phyloP scores from a whole-genome alignment of 2,329 filamentous ascomycete species.

The Aspergillus arachidicola region DNA sequence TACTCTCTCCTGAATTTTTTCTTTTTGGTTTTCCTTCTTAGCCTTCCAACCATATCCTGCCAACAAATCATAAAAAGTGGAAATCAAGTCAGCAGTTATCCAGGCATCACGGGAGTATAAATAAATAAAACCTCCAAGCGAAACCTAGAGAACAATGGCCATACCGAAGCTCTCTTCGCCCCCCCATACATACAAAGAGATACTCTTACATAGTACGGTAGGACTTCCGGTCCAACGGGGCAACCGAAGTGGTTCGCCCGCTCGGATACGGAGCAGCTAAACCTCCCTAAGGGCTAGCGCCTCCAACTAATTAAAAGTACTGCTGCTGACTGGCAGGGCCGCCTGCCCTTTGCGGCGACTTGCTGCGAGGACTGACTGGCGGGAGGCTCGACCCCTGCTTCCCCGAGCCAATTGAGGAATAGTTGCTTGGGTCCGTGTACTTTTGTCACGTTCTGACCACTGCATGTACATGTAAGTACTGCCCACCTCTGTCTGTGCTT shows the following conservation, averaged over 20 bases:
- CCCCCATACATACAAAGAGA: slow-evolving; percentile 5
- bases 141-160: neutral
- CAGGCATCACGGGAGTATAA: neutral
- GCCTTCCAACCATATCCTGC: slow-evolving; percentile 1
- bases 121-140: neutral
- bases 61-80: slow-evolving; percentile 2
- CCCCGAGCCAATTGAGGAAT: slow-evolving; percentile 36
- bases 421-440: slow-evolving; percentile 28
- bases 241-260: slow-evolving; percentile 24
- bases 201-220: slow-evolving; percentile 6
- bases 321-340: slow-evolving; percentile 24
- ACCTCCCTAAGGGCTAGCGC: slow-evolving; percentile 12
- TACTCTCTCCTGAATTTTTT: neutral
- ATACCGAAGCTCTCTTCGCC: neutral
- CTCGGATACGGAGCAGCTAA: slow-evolving; percentile 12
- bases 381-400: slow-evolving; percentile 31
- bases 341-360: slow-evolving; percentile 38
- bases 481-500: slow-evolving; percentile 8
- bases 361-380: slow-evolving; percentile 32
- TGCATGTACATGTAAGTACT: slow-evolving; percentile 5
- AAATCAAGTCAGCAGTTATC: neutral
- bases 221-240: slow-evolving; percentile 15
- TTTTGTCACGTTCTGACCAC: slow-evolving; percentile 30
- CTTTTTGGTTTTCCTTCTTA: neutral
- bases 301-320: slow-evolving; percentile 19